A percentile compares a stretch with the other conserved stretches of the same genome.
phyloP scores from a whole-genome alignment of 225 moss, liverwort and hornwort species.

The Anthoceros angustus region DNA sequence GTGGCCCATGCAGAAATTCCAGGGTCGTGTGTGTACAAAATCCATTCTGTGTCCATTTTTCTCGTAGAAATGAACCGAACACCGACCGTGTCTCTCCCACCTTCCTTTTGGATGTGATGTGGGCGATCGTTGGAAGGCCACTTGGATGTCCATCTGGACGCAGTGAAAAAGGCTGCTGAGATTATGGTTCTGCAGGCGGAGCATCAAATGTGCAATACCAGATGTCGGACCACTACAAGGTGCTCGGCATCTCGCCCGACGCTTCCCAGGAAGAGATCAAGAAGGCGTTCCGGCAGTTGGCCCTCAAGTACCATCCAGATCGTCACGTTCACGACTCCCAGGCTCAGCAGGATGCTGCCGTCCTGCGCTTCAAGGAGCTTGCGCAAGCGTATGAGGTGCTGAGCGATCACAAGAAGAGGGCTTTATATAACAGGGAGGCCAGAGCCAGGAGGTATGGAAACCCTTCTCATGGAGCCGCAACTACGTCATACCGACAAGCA shows the following conservation, averaged over 20 bases:
- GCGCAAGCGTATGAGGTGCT: conserved; percentile 34
- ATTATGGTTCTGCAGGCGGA: too few species aligned
- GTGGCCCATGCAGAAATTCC: too few species aligned
- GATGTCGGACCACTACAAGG: conserved; percentile 27
- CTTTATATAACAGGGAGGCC: conserved; percentile 15
- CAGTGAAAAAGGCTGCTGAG: too few species aligned
- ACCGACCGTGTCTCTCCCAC: too few species aligned
- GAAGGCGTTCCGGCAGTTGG: conserved; percentile 29
- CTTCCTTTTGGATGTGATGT: too few species aligned
- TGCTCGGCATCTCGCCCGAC: conserved; percentile 22
- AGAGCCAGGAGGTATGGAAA: not conserved
- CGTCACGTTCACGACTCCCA: conserved; percentile 20
- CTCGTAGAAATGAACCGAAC: too few species aligned
- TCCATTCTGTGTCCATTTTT: too few species aligned
- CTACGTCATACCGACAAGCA: too few species aligned
- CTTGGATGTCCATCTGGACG: not conserved
- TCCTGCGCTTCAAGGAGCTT: conserved; percentile 27
- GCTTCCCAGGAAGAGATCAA: conserved; percentile 27
- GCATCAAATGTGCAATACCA: too few species aligned
- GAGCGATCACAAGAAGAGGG: conserved; percentile 31
- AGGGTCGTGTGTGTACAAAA: too few species aligned
- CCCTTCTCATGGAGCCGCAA: too few species aligned
- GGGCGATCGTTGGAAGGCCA: not conserved
- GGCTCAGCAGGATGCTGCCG: conserved; percentile 14
- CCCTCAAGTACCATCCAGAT: conserved; percentile 33